Base-by-base conservation (phyloP, 257 asterid species). In the Solanum sejunctum region DNA sequence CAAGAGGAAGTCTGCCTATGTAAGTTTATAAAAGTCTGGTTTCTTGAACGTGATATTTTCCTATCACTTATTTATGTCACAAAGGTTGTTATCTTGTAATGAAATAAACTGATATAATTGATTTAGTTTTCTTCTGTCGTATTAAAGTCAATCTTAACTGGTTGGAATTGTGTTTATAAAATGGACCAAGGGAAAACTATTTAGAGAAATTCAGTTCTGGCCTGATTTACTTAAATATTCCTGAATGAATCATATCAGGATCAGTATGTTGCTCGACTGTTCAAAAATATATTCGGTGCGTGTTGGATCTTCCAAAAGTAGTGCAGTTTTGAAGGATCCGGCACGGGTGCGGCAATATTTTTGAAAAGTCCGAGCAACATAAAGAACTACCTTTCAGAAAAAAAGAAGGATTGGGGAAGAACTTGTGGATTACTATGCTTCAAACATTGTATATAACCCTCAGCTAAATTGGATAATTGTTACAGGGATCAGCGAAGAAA, bases 401-500 rank as follows among this genome's bases (percentile, higher is more conserved):
- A 61, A 12, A 63, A 26, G 11, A 66, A 69, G 23, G 78, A 36
- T 10, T 55, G 10, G 6, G 41, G 47, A 52, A 51, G 82, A 77
- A 51, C 47, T 77, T 51, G 47, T 2, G 49, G 64, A 77, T 77
- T 51, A 51, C 47, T 51, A 15, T 5, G 49, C 23, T 26, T 77
- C 63, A 51, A 77, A 51, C 63, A 77, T 49, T 72, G 12, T 75
- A 23, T 26, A 51, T 63, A 77, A 8, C 3, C 6, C 63, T 77
- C 16, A 15, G 45, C 47, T 77, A 15, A 73, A 51, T 51, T 51
- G 63, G 63, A 8, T 77, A 9, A 77, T 77, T 77, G 10, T 26
- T 77, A 52, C 92, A 95, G 98, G 95, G 90, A 84, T 55, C 91
- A 55, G 92, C 90, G 88, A 95, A 90, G 93, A 95, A 86, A 91